Base-by-base conservation (phyloP, 2,329 filamentous ascomycete species). In the Davidsoniella eucalypti region DNA sequence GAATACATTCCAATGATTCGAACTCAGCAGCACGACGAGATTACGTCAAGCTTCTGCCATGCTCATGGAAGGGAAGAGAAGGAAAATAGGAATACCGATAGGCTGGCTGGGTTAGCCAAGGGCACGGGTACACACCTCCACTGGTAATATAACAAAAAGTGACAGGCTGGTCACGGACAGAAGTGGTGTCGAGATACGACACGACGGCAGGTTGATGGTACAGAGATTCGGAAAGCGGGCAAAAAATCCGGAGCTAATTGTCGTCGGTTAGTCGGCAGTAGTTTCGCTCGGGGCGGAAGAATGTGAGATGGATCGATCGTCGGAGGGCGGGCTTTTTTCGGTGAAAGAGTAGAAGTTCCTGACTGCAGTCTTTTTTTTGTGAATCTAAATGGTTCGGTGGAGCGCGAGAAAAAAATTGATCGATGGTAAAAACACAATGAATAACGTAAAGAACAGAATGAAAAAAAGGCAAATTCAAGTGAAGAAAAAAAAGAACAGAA, bases 101-200 rank as follows among this genome's bases (percentile, higher is more conserved):
- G 26, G 26, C 6, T 29, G 26, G 26, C 26, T 29, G 7, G 6
- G 10, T 26, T 26, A 16, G 8, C 10, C 42, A 26, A 23, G 23
- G 23, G 42, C 42, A 23, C 44, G 33, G 14, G 18, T 25, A 43
- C 36, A 49, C 47, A 49, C 47, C 47, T 49, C 39, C 33, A 47
- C 33, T 43, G 39, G 47, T 43, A 26, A 49, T 49, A 42, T 43
- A 43, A 43, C 38, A 48, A 48, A 36, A 26, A 26, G 50, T 48
- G 50, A 52, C 50, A 52, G 40, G 40, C 45, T 52, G 45, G 50
- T 48, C 50, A 52, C 50, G 39, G 42, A 17, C 44, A 52, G 45
- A 33, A 26, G 50, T 44, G 36, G 23, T 48, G 21, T 48, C 44
- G 25, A 51, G 29, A 37, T 21, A 42, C 33, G 26, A 48, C 25